These are phyloP conservation scores for Pyrenophora seminiperda DNA, from an alignment of 2,329 filamentous ascomycete genomes.

Conservation along the genomic window DNA sequence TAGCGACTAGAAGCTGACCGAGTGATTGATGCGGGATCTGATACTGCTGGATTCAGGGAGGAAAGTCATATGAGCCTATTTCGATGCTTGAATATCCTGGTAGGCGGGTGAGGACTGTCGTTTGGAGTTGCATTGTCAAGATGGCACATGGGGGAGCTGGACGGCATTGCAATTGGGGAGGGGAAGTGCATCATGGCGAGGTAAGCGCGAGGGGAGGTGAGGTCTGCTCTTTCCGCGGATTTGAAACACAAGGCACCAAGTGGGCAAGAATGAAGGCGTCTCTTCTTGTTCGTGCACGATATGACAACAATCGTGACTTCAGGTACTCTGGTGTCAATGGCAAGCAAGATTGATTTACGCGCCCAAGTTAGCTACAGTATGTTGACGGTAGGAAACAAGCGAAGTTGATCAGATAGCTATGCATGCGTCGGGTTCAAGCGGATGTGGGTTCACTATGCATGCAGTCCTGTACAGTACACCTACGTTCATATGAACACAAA, in stretches of 20 bases:
- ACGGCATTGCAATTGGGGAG: neutral
- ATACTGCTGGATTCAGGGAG: constrained; percentile 42
- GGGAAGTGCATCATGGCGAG: too few species aligned
- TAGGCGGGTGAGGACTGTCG: constrained; percentile 31
- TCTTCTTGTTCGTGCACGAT: too few species aligned
- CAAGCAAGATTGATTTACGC: too few species aligned
- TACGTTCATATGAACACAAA: too few species aligned
- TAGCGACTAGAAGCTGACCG: constrained; percentile 38
- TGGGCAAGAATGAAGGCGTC: neutral
- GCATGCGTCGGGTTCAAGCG: too few species aligned
- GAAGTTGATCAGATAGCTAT: too few species aligned
- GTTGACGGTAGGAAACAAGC: too few species aligned
- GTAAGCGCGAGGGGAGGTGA: constrained; percentile 8
- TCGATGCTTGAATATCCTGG: constrained; percentile 46
- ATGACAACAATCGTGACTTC: too few species aligned
- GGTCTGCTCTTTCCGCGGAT: constrained; percentile 12
- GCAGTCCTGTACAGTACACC: too few species aligned
- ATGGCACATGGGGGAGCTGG: constrained; percentile 8
- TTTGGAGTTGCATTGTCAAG: constrained; percentile 28
- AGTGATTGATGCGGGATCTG: constrained; percentile 43
- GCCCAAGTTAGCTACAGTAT: too few species aligned
- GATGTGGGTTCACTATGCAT: too few species aligned
- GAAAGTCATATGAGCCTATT: constrained; percentile 48
- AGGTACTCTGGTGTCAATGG: too few species aligned
- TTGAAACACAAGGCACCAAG: neutral